Evolutionary conservation across 495 filamentous ascomycete genomes (phyloP).

Genomic region (Pseudoneurospora amorphoporcata): DNA sequence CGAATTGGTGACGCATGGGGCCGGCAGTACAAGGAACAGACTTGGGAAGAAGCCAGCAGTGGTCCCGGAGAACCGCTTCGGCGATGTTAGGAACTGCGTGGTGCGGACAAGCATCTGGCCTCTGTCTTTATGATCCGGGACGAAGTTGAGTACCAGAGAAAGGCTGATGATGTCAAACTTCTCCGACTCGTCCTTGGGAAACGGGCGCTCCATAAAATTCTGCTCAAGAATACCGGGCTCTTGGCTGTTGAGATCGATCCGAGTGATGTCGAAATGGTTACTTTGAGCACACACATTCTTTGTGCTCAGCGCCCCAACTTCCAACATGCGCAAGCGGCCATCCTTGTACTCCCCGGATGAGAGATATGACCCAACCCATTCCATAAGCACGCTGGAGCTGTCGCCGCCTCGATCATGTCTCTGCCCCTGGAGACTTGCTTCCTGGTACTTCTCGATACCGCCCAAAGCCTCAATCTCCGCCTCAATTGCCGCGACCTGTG

Average conservation of each 20-base stretch:
- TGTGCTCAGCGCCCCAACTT: slow-evolving; percentile 81
- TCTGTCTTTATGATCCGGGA: slow-evolving; percentile 60
- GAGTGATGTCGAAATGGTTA: slow-evolving; percentile 56
- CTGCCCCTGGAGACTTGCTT: slow-evolving; percentile 82
- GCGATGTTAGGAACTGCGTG: slow-evolving; percentile 46
- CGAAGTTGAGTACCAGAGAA: slow-evolving; percentile 93
- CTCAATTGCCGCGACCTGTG: slow-evolving; percentile 43
- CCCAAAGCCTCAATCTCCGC: slow-evolving; percentile 49
- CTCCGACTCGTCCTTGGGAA: slow-evolving; percentile 51
- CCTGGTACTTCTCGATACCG: slow-evolving; percentile 76
- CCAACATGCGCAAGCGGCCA: slow-evolving; percentile 54
- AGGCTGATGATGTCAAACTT: slow-evolving; percentile 83
- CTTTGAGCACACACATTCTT: slow-evolving; percentile 75
- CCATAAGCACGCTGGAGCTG: slow-evolving; percentile 72
- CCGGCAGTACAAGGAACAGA: slow-evolving; percentile 84
- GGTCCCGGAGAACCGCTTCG: slow-evolving; percentile 1
- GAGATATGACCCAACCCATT: slow-evolving; percentile 58
- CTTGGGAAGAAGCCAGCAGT: slow-evolving; percentile 48
- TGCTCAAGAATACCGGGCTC: slow-evolving; percentile 69
- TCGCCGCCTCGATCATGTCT: slow-evolving; percentile 78
- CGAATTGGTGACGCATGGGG: slow-evolving; percentile 83
- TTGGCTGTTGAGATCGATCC: slow-evolving; percentile 88
- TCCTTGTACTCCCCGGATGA: slow-evolving; percentile 15
- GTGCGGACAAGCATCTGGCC: slow-evolving; percentile 83
- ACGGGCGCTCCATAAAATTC: slow-evolving; percentile 86